Evolutionary conservation across 306 rosid species (phyloP).

Genomic region (Alnus glutinosa): DNA sequence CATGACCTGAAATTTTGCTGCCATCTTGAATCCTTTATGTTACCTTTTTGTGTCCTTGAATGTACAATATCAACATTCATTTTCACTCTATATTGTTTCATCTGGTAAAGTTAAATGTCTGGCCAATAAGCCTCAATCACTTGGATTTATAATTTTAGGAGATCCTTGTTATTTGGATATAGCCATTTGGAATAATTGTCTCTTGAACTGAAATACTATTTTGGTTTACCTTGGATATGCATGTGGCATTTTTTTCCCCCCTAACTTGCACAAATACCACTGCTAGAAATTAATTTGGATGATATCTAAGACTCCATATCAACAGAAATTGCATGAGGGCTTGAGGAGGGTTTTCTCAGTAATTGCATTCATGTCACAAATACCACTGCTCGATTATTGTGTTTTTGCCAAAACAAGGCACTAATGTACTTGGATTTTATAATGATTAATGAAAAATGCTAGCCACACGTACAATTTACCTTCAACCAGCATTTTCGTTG

Average conservation of each 20-base stretch:
- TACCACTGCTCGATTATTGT: too few relatives aligned
- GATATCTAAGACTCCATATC: too few relatives aligned
- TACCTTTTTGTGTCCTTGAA: neutral
- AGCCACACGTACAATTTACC: too few relatives aligned
- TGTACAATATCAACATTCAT: neutral
- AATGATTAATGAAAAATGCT: too few relatives aligned
- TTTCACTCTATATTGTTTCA: constrained; percentile 8
- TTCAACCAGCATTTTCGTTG: too few relatives aligned
- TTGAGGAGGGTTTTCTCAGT: too few relatives aligned
- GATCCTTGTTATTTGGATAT: constrained; percentile 18
- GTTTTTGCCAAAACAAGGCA: too few relatives aligned
- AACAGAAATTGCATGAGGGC: too few relatives aligned
- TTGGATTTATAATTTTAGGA: constrained; percentile 9
- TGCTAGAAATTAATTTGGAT: neutral
- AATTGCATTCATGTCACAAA: too few relatives aligned
- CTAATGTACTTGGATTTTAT: too few relatives aligned
- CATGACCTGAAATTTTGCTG: constrained; percentile 27
- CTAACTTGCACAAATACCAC: neutral
- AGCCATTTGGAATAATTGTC: neutral
- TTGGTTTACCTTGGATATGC: neutral
- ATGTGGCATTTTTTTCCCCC: neutral
- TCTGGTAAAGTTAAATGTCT: constrained; percentile 20
- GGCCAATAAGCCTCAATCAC: constrained; percentile 21
- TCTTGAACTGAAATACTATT: neutral
- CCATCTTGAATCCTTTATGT: neutral